These are phyloP conservation scores for Crucibulum laeve DNA, from an alignment of 768 basidiomycete genomes.

Conservation along the genomic window DNA sequence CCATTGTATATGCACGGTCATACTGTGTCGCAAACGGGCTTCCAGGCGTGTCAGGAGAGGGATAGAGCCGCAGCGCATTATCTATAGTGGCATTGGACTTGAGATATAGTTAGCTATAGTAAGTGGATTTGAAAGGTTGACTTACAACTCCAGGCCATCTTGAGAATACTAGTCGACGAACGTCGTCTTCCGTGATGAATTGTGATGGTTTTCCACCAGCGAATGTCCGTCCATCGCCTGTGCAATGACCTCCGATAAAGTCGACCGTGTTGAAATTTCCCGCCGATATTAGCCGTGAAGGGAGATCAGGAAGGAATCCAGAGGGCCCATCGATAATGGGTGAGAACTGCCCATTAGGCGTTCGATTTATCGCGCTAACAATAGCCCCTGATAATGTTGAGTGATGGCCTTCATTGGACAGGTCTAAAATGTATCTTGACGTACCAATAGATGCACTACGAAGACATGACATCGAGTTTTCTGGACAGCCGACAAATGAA, in stretches of 20 bases:
- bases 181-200: constrained; percentile 35
- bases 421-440: not conserved
- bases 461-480: constrained; percentile 27
- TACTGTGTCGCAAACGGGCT: constrained; percentile 34
- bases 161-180: constrained; percentile 26
- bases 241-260: constrained; percentile 36
- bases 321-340: constrained; percentile 23
- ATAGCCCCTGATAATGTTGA: constrained; percentile 24
- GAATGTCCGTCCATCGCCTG: constrained; percentile 38
- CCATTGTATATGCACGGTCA: constrained; percentile 35
- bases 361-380: constrained; percentile 32
- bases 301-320: constrained; percentile 28
- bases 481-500: constrained; percentile 22
- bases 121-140: not conserved
- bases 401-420: not conserved
- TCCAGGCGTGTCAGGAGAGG: constrained; percentile 23
- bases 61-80: constrained; percentile 31
- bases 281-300: constrained; percentile 26
- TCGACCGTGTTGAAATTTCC: constrained; percentile 28
- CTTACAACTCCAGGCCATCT: constrained; percentile 32
- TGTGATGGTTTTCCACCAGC: constrained; percentile 29
- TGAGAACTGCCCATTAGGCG: constrained; percentile 22
- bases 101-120: not conserved
- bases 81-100: constrained; percentile 32
- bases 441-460: constrained; percentile 30